Percentiles rank a stretch among this genome's conserved stretches.
Evolutionary conservation across 495 filamentous ascomycete genomes (phyloP).

Genomic region (Pseudoneurospora amorphoporcata): DNA sequence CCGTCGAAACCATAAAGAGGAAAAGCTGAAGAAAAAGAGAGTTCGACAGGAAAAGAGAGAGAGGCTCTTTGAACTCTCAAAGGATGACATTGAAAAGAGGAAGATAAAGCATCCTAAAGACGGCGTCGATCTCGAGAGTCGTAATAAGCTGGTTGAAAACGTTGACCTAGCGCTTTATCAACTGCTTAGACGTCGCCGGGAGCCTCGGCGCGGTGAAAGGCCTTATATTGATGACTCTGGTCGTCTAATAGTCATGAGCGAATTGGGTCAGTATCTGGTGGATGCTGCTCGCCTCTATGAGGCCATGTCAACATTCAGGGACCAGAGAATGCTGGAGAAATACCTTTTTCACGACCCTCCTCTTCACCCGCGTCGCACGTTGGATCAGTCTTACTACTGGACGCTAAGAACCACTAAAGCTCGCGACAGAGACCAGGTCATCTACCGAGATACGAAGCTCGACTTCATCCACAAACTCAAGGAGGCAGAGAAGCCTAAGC

Average conservation of each 20-base stretch:
- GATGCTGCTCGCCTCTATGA: slow-evolving; percentile 29
- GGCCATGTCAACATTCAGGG: slow-evolving; percentile 31
- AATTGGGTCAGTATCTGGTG: slow-evolving; percentile 24
- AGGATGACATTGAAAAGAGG: neutral
- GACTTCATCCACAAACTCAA: neutral
- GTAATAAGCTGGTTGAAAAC: neutral
- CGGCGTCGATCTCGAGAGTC: neutral
- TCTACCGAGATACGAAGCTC: slow-evolving; percentile 37
- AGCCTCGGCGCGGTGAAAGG: neutral
- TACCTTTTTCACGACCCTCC: slow-evolving; percentile 47
- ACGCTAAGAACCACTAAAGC: slow-evolving; percentile 47
- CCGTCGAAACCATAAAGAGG: neutral
- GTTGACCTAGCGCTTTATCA: neutral
- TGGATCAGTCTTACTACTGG: slow-evolving; percentile 61
- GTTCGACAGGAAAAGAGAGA: neutral
- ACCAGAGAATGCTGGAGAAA: slow-evolving; percentile 50
- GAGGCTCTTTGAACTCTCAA: neutral
- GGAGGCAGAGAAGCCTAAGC: slow-evolving; percentile 9
- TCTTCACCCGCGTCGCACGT: slow-evolving; percentile 56
- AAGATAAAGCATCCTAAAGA: neutral
- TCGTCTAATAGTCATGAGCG: slow-evolving; percentile 22
- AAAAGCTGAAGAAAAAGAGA: neutral
- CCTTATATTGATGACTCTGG: slow-evolving; percentile 8
- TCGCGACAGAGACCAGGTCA: slow-evolving; percentile 58
- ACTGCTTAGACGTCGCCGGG: neutral